Percentiles rank a stretch among this genome's conserved stretches.
Conservation (phyloP, 2,329 filamentous ascomycete genomes). For the Fusarium zealandicum region DNA sequence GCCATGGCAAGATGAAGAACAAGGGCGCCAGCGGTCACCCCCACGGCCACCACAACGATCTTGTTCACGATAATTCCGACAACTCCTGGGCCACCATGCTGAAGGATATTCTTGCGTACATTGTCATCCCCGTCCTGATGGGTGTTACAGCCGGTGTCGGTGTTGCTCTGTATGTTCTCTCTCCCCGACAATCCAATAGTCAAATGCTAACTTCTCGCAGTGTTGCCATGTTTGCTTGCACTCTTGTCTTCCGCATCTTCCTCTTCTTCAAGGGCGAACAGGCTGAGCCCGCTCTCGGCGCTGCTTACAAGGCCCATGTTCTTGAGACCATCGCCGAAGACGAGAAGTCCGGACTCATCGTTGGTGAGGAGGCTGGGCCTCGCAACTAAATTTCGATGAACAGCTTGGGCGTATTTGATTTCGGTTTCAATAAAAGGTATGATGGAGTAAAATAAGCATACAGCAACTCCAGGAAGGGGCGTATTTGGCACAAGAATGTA, state of each 20-base stretch:
- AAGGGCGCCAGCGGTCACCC: constrained; percentile 14
- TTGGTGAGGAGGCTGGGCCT: constrained; percentile 42
- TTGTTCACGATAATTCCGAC: constrained; percentile 36
- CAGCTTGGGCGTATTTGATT: not conserved
- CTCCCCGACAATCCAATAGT: not conserved
- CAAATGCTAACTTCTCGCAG: constrained; percentile 47
- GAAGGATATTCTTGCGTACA: constrained; percentile 64
- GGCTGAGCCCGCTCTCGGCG: constrained; percentile 14
- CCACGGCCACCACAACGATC: constrained; percentile 39
- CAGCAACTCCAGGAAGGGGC: constrained; percentile 7
- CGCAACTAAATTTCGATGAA: constrained; percentile 27
- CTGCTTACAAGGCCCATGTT: constrained; percentile 45
- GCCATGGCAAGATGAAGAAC: constrained; percentile 30
- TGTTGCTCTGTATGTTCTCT: constrained; percentile 64
- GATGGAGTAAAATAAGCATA: constrained; percentile 4
- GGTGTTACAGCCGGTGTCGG: constrained; percentile 73
- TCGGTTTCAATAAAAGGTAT: not conserved
- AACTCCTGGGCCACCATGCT: constrained; percentile 57
- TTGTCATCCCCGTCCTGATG: constrained; percentile 72
- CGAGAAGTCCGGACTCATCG: constrained; percentile 61
- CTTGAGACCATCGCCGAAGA: constrained; percentile 50
- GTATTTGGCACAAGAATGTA: constrained; percentile 34
- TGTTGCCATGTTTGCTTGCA: constrained; percentile 71
- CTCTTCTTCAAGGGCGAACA: constrained; percentile 52
- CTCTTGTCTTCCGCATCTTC: constrained; percentile 66